These are phyloP conservation scores for Globisporangium irregulare DNA, from an alignment of 352 stramenopile genomes.

Conservation along the genomic window DNA sequence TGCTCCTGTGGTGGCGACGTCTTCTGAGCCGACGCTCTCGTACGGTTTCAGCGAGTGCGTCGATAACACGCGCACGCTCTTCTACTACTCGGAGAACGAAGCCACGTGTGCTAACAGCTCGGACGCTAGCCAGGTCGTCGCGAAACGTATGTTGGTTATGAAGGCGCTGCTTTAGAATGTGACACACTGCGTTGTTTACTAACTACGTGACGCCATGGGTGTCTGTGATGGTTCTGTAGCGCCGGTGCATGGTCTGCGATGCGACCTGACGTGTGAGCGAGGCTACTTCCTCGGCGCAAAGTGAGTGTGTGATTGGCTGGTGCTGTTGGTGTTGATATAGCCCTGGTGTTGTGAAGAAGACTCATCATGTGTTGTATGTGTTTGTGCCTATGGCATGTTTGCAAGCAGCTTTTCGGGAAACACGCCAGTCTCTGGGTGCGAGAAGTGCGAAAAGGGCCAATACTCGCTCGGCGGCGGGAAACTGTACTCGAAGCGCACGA, in stretches of 20 bases:
- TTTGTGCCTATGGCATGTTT: neutral
- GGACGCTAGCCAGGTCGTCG: conserved; percentile 28
- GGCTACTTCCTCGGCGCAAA: conserved; percentile 77
- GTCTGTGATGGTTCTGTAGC: conserved; percentile 25
- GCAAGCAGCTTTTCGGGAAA: conserved; percentile 48
- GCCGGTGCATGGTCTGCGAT: conserved; percentile 63
- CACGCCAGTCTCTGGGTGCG: conserved; percentile 65
- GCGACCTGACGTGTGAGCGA: conserved; percentile 65
- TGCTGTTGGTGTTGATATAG: neutral
- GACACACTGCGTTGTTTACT: neutral
- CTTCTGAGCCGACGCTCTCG: conserved; percentile 20
- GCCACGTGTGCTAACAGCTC: conserved; percentile 45
- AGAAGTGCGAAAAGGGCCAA: conserved; percentile 63
- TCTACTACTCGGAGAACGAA: conserved; percentile 58
- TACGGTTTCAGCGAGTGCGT: conserved; percentile 84
- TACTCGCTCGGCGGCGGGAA: conserved; percentile 78
- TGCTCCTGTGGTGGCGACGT: neutral
- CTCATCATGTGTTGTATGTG: neutral
- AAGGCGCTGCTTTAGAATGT: conserved; percentile 3
- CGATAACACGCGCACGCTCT: conserved; percentile 71
- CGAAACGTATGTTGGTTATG: conserved; percentile 39
- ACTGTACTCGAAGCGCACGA: conserved; percentile 67
- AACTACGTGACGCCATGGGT: neutral
- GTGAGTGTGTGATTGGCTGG: conserved; percentile 30
- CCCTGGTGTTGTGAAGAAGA: neutral